Percentiles rank a stretch among this genome's conserved stretches.
phyloP scores from a whole-genome alignment of 345 rosid species.

The Hirschfeldia incana region DNA sequence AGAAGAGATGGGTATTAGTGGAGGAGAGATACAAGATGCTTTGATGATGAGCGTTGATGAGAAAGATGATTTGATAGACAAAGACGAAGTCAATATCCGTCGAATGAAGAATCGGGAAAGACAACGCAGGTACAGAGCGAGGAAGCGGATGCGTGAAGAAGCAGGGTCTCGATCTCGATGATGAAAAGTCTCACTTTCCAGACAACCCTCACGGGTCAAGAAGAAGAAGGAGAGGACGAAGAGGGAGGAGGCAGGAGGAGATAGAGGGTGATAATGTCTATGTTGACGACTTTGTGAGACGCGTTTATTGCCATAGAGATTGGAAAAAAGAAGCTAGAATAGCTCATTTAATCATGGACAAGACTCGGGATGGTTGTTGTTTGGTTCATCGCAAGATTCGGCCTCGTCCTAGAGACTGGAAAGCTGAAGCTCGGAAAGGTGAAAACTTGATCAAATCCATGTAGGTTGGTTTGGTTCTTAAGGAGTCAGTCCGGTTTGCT shows the following conservation, averaged over 20 bases:
- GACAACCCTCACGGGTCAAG: slow-evolving; percentile 9
- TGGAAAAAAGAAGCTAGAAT: slow-evolving; percentile 83
- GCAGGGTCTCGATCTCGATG: slow-evolving; percentile 27
- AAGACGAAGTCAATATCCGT: slow-evolving; percentile 45
- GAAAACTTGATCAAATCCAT: slow-evolving; percentile 28
- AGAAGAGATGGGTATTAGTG: slow-evolving; percentile 37
- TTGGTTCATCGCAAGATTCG: slow-evolving; percentile 29
- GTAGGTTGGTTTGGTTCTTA: slow-evolving; percentile 15
- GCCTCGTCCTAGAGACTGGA: slow-evolving; percentile 60
- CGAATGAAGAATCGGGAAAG: slow-evolving; percentile 79
- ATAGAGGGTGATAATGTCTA: slow-evolving; percentile 33
- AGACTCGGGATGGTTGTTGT: slow-evolving; percentile 32
- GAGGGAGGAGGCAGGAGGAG: slow-evolving; percentile 27
- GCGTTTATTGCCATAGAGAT: slow-evolving; percentile 54
- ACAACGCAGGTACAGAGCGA: slow-evolving; percentile 74
- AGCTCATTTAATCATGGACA: slow-evolving; percentile 41
- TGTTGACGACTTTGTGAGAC: slow-evolving; percentile 32
- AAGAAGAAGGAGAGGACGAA: slow-evolving; percentile 23
- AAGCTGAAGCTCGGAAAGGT: slow-evolving; percentile 76
- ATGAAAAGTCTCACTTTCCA: slow-evolving; percentile 20
- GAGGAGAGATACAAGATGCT: slow-evolving; percentile 36
- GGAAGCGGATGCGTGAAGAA: slow-evolving; percentile 62
- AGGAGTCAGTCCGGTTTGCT: slow-evolving; percentile 1
- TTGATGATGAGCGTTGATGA: slow-evolving; percentile 36
- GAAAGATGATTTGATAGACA: slow-evolving; percentile 32